Evolutionary conservation across 768 basidiomycete genomes (phyloP).

Genomic region (Heimioporus sp.): DNA sequence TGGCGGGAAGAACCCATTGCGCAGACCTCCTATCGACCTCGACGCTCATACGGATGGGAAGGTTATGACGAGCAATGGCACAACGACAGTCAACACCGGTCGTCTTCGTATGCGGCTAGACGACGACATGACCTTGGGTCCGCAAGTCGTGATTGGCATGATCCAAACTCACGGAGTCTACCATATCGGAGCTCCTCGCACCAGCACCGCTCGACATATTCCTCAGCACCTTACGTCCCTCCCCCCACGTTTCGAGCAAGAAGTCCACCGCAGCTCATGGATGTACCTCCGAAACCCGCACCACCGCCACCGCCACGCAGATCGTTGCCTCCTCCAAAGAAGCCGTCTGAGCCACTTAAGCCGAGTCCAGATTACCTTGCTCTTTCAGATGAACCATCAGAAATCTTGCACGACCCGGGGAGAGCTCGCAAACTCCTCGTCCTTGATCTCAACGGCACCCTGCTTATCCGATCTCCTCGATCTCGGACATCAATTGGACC

Average conservation of each 20-base stretch:
- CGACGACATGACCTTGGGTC: conserved; percentile 3
- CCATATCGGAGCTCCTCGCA: conserved; percentile 2
- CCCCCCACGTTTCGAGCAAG: conserved; percentile 8
- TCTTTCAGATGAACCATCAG: conserved; percentile 29
- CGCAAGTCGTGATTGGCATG: background rate
- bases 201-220: conserved; percentile 10
- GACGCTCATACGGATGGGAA: conserved; percentile 5
- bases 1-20: conserved; percentile 17
- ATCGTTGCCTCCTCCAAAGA: conserved; percentile 1
- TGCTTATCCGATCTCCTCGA: conserved; percentile 54
- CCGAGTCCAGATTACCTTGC: conserved; percentile 40
- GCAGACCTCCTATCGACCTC: conserved; percentile 2
- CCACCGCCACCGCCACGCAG: background rate
- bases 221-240: conserved; percentile 4
- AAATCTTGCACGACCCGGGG: conserved; percentile 22
- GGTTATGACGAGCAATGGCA: conserved; percentile 9
- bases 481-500: conserved; percentile 12
- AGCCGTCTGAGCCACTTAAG: background rate
- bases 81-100: conserved; percentile 7
- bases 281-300: background rate
- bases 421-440: conserved; percentile 61
- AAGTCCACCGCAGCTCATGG: conserved; percentile 2
- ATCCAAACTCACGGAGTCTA: conserved; percentile 4
- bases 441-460: conserved; percentile 66
- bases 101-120: conserved; percentile 12